These are phyloP conservation scores for Alternaria triticimaculans DNA, from an alignment of 2,329 filamentous ascomycete genomes.

Conservation along the genomic window DNA sequence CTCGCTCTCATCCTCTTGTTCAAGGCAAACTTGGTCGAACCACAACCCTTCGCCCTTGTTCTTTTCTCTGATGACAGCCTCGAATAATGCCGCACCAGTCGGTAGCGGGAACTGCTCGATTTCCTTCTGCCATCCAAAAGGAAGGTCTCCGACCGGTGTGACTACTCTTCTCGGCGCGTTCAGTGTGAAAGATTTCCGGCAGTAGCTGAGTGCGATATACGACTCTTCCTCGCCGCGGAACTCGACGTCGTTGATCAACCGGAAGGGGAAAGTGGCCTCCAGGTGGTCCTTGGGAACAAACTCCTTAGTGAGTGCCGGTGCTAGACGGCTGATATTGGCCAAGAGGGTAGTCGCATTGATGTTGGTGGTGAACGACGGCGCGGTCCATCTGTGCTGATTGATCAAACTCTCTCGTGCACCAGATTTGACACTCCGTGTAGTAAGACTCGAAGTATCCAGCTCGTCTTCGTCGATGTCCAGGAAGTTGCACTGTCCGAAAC, in stretches of 20 bases:
- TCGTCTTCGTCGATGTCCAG: conserved; percentile 39
- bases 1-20: conserved; percentile 50
- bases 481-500: conserved; percentile 37
- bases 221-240: conserved; percentile 42
- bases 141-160: conserved; percentile 36
- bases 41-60: conserved; percentile 50
- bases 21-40: conserved; percentile 56
- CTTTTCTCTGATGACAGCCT: conserved; percentile 51
- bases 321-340: conserved; percentile 32
- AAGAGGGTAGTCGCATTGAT: conserved; percentile 35
- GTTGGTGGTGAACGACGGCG: conserved; percentile 6
- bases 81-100: conserved; percentile 48
- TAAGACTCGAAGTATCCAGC: conserved; percentile 38
- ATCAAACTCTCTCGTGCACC: conserved; percentile 28
- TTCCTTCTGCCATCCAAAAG: conserved; percentile 45
- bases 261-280: conserved; percentile 39
- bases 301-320: conserved; percentile 40
- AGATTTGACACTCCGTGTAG: conserved; percentile 30
- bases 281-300: conserved; percentile 34
- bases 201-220: conserved; percentile 55
- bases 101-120: conserved; percentile 50
- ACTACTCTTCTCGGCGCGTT: conserved; percentile 32
- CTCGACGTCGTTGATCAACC: conserved; percentile 48
- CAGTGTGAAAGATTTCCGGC: conserved; percentile 43
- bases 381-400: conserved; percentile 14